phyloP scores from a whole-genome alignment of 257 asterid species.

The Ligustrum vulgare region DNA sequence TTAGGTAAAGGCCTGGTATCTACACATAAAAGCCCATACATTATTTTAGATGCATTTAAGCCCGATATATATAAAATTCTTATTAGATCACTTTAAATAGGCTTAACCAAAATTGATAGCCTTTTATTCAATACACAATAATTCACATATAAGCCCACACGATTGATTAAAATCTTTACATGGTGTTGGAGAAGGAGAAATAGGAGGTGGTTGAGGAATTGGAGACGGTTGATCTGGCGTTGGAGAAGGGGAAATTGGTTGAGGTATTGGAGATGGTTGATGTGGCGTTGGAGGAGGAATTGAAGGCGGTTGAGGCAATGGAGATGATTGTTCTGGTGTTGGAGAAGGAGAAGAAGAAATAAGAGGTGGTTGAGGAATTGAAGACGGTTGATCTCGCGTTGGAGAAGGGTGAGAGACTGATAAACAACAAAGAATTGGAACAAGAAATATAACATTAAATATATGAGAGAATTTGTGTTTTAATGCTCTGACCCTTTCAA shows the following conservation, averaged over 20 bases:
- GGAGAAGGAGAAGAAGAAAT: not conserved
- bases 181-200: not conserved
- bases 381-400: not conserved
- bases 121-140: too few relatives aligned
- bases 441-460: not conserved
- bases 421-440: not conserved
- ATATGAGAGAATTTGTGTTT: not conserved
- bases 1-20: too few relatives aligned
- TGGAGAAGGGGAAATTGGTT: not conserved
- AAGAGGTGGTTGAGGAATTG: not conserved
- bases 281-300: not conserved
- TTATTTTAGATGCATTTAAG: too few relatives aligned
- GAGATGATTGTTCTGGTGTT: not conserved
- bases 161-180: too few relatives aligned
- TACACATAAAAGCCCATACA: too few relatives aligned
- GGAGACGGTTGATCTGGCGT: not conserved
- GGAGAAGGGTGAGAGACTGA: not conserved
- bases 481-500: constrained; percentile 52
- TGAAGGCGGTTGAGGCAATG: not conserved
- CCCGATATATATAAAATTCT: too few relatives aligned
- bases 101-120: too few relatives aligned
- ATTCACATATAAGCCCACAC: too few relatives aligned
- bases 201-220: not conserved
- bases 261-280: not conserved
- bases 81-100: too few relatives aligned